phyloP scores from a whole-genome alignment of 371 early-diverging fungal genomes.

The Rhizopus arrhizus region DNA sequence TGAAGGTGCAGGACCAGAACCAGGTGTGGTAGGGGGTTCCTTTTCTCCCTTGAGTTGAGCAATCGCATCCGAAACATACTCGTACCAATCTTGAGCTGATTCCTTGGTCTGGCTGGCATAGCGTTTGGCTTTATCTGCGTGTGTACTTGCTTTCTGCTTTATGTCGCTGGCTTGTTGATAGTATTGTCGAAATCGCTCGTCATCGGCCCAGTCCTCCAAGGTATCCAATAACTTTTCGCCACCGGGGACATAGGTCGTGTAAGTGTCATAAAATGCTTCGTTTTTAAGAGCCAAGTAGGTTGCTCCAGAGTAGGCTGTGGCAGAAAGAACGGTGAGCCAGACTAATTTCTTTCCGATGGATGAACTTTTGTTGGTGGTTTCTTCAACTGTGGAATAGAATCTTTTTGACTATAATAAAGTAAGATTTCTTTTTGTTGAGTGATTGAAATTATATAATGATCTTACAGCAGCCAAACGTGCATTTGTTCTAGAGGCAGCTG shows the following conservation, averaged over 20 bases:
- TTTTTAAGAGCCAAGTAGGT: constrained; percentile 47
- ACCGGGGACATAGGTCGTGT: constrained; percentile 49
- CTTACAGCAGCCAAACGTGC: constrained; percentile 20
- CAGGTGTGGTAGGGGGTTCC: constrained; percentile 24
- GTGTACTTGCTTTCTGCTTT: constrained; percentile 24
- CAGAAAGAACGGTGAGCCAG: constrained; percentile 34
- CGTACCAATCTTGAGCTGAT: constrained; percentile 41
- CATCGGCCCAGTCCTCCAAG: constrained; percentile 39
- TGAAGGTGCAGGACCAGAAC: constrained; percentile 29
- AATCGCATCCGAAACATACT: constrained; percentile 38
- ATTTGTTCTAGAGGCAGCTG: constrained; percentile 5
- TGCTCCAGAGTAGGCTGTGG: constrained; percentile 42
- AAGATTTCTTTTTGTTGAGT: not conserved
- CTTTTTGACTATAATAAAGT: constrained; percentile 12
- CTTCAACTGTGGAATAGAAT: constrained; percentile 19
- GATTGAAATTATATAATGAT: not conserved
- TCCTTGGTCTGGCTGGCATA: constrained; percentile 31
- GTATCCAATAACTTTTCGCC: constrained; percentile 44
- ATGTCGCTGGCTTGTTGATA: constrained; percentile 26
- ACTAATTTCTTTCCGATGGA: constrained; percentile 41
- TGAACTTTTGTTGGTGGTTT: constrained; percentile 1
- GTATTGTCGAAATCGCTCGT: constrained; percentile 31
- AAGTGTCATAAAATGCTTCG: constrained; percentile 50
- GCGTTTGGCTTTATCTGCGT: constrained; percentile 20
- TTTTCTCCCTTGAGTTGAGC: constrained; percentile 41